phyloP scores from a whole-genome alignment of 306 rosid species.

The Mimosa pudica region DNA sequence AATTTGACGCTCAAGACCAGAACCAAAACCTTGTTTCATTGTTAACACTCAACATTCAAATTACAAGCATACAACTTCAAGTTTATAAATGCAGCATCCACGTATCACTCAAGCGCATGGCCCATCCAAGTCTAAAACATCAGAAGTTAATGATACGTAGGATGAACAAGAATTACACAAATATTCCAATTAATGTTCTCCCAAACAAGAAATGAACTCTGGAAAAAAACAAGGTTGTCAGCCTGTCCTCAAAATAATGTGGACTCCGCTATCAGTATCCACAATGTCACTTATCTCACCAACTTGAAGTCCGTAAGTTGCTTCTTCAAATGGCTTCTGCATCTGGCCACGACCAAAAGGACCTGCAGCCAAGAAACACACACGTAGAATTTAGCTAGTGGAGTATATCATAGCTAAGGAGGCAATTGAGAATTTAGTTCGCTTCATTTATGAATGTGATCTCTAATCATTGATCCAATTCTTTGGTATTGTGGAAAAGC shows the following conservation, averaged over 20 bases:
- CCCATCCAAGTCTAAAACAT: constrained; percentile 38
- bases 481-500: not conserved
- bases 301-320: constrained; percentile 71
- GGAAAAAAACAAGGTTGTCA: constrained; percentile 30
- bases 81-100: constrained; percentile 28
- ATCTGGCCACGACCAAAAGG: constrained; percentile 95
- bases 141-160: constrained; percentile 33
- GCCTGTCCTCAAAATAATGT: constrained; percentile 81
- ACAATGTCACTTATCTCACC: constrained; percentile 89
- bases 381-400: not conserved
- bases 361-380: constrained; percentile 56
- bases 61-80: constrained; percentile 44
- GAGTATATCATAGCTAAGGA: not conserved
- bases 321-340: constrained; percentile 98
- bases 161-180: constrained; percentile 36
- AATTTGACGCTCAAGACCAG: constrained; percentile 5
- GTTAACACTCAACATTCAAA: constrained; percentile 19
- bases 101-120: constrained; percentile 40
- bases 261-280: constrained; percentile 95
- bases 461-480: constrained; percentile 4
- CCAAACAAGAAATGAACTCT: constrained; percentile 27
- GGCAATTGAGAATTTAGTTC: not conserved
- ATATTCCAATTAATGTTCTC: constrained; percentile 32
- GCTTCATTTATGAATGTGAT: not conserved
- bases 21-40: constrained; percentile 32